Percentiles rank a stretch among this genome's conserved stretches.
Conservation (phyloP, 495 filamentous ascomycete genomes). For the Hypomontagnella submonticulosa region DNA sequence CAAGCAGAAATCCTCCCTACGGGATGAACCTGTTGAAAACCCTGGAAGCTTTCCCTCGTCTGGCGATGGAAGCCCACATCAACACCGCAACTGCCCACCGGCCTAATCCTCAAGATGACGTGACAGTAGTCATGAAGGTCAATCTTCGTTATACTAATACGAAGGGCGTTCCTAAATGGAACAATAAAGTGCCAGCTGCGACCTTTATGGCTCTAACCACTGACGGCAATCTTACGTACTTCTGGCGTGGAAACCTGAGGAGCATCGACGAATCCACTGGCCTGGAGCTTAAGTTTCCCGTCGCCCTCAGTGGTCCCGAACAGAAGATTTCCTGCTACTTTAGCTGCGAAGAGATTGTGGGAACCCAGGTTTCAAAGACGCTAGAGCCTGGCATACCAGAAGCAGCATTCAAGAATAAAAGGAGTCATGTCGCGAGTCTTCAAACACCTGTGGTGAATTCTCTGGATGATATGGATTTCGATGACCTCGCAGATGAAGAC, state of each 20-base stretch:
- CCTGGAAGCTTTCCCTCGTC: conserved; percentile 77
- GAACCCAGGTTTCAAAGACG: conserved; percentile 72
- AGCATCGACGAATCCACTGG: conserved; percentile 68
- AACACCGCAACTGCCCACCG: conserved; percentile 47
- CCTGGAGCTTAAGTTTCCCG: conserved; percentile 70
- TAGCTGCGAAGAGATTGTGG: conserved; percentile 92
- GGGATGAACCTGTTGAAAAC: conserved; percentile 73
- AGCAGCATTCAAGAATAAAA: conserved; percentile 61
- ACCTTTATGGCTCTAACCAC: conserved; percentile 82
- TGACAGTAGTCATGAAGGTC: conserved; percentile 71
- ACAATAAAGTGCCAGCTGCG: conserved; percentile 69
- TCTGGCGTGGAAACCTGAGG: conserved; percentile 77
- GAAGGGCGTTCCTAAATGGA: conserved; percentile 68
- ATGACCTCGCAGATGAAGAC: conserved; percentile 49
- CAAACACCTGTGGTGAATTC: conserved; percentile 10
- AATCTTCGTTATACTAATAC: conserved; percentile 80
- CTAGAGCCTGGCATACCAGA: conserved; percentile 71
- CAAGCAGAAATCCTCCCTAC: conserved; percentile 86
- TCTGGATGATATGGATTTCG: conserved; percentile 36
- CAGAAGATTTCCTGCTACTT: conserved; percentile 77
- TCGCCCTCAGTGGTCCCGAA: conserved; percentile 62
- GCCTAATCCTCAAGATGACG: conserved; percentile 48
- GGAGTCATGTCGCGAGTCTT: conserved; percentile 13
- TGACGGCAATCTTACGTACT: conserved; percentile 78
- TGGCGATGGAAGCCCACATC: conserved; percentile 64